Percentiles rank a stretch among this genome's conserved stretches.
Evolutionary conservation across 2,329 filamentous ascomycete genomes (phyloP).

Genomic region (Elsinoe necatrix): DNA sequence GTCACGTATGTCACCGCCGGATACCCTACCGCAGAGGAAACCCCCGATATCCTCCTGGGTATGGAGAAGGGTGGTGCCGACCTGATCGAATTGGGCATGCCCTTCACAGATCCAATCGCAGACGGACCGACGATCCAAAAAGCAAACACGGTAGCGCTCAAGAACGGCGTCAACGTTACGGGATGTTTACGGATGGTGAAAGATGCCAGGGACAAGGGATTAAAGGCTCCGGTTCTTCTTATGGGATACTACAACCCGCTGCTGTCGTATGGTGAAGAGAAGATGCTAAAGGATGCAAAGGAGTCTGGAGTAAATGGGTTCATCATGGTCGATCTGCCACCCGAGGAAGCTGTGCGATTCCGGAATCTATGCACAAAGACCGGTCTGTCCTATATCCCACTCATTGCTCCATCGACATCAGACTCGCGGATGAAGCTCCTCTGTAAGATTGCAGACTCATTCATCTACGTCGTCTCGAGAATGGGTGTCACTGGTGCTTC

Average conservation of each 20-base stretch:
- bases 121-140: slow-evolving; percentile 96
- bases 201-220: slow-evolving; percentile 65
- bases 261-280: slow-evolving; percentile 87
- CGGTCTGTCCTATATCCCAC: slow-evolving; percentile 86
- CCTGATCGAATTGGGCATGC: slow-evolving; percentile 88
- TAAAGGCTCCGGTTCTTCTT: slow-evolving; percentile 75
- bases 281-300: slow-evolving; percentile 73
- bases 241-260: slow-evolving; percentile 99
- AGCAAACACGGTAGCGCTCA: slow-evolving; percentile 78
- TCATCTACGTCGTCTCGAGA: slow-evolving; percentile 96
- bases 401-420: slow-evolving; percentile 90
- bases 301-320: slow-evolving; percentile 87
- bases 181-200: slow-evolving; percentile 76
- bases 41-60: slow-evolving; percentile 72
- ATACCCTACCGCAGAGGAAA: slow-evolving; percentile 74
- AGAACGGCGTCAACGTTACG: slow-evolving; percentile 78
- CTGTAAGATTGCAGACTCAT: slow-evolving; percentile 93
- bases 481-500: slow-evolving; percentile 94
- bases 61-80: slow-evolving; percentile 93
- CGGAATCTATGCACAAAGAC: slow-evolving; percentile 71
- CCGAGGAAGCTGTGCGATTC: slow-evolving; percentile 91
- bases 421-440: slow-evolving; percentile 90
- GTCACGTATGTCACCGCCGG: slow-evolving; percentile 96
- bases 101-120: slow-evolving; percentile 96
- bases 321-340: slow-evolving; percentile 90